phyloP scores from a whole-genome alignment of 2,329 filamentous ascomycete species.

The Claviceps sp. region DNA sequence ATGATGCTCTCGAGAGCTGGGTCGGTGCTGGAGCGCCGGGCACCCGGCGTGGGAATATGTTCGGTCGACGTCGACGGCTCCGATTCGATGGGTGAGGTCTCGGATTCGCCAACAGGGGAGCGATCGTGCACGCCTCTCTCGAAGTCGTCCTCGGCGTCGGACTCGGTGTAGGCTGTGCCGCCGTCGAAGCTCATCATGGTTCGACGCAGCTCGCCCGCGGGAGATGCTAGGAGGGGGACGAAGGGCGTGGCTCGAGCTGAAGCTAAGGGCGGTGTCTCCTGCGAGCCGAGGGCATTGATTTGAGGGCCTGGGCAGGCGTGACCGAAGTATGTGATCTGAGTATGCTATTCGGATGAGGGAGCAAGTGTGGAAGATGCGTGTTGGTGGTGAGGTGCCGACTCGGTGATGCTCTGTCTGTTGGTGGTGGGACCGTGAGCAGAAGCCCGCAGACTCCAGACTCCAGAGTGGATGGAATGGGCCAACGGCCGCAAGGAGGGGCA shows the following conservation, averaged over 20 bases:
- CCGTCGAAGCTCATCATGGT: constrained; percentile 46
- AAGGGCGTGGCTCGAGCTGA: background rate
- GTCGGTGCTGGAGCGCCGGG: constrained; percentile 50
- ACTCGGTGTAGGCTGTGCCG: constrained; percentile 62
- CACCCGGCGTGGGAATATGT: constrained; percentile 70
- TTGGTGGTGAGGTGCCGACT: background rate
- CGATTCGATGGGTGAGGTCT: constrained; percentile 57
- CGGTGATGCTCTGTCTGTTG: background rate
- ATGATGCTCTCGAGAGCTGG: constrained; percentile 62
- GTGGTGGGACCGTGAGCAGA: background rate
- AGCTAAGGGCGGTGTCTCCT: background rate
- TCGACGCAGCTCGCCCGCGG: constrained; percentile 5
- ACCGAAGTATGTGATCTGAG: background rate
- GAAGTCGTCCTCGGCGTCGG: constrained; percentile 73
- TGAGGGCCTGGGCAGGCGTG: background rate
- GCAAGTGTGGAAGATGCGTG: background rate
- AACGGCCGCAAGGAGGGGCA: too few relatives aligned
- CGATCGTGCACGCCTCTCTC: constrained; percentile 57
- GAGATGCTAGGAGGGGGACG: background rate
- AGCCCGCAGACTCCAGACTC: too few relatives aligned
- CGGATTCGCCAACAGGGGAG: constrained; percentile 56
- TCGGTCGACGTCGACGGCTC: constrained; percentile 56
- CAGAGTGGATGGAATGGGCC: too few relatives aligned
- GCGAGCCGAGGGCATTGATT: background rate
- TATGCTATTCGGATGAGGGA: too few relatives aligned